Conservation (phyloP, 1,284 basidiomycete genomes). For the Sutorius eximius region DNA sequence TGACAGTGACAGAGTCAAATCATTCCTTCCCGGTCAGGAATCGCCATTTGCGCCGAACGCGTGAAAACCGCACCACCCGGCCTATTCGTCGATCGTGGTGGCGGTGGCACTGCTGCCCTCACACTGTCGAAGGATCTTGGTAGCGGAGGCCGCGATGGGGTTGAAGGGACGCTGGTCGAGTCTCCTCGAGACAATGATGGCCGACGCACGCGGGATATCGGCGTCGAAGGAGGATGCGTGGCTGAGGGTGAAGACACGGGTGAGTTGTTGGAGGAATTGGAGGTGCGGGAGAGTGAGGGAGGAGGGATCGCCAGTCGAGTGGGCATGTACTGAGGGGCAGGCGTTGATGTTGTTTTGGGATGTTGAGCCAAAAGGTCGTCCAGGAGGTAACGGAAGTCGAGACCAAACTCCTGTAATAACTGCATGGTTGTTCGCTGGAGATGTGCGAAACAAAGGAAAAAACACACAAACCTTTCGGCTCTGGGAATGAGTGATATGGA, state of each 20-base stretch:
- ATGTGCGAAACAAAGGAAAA: background rate
- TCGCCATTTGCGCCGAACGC: constrained; percentile 47
- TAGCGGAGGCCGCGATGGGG: constrained; percentile 31
- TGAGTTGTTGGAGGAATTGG: constrained; percentile 25
- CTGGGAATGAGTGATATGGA: constrained; percentile 73
- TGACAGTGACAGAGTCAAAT: constrained; percentile 34
- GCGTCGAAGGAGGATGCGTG: constrained; percentile 19
- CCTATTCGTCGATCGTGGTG: constrained; percentile 62
- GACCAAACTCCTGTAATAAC: constrained; percentile 88
- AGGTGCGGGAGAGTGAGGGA: constrained; percentile 31
- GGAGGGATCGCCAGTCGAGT: constrained; percentile 26
- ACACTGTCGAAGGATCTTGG: constrained; percentile 31
- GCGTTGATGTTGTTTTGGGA: constrained; percentile 37
- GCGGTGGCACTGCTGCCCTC: constrained; percentile 42
- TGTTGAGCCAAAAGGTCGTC: constrained; percentile 64
- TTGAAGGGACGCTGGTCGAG: constrained; percentile 11
- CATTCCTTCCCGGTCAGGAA: constrained; percentile 57
- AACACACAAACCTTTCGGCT: constrained; percentile 68
- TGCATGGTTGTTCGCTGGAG: constrained; percentile 32
- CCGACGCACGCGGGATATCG: constrained; percentile 16
- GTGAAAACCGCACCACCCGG: constrained; percentile 48
- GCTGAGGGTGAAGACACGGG: constrained; percentile 23
- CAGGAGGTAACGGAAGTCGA: constrained; percentile 88
- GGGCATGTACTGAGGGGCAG: constrained; percentile 27
- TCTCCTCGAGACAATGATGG: constrained; percentile 21